Base-by-base conservation (phyloP, 805 yeast genomes). In the Candida nonsorbophila region DNA sequence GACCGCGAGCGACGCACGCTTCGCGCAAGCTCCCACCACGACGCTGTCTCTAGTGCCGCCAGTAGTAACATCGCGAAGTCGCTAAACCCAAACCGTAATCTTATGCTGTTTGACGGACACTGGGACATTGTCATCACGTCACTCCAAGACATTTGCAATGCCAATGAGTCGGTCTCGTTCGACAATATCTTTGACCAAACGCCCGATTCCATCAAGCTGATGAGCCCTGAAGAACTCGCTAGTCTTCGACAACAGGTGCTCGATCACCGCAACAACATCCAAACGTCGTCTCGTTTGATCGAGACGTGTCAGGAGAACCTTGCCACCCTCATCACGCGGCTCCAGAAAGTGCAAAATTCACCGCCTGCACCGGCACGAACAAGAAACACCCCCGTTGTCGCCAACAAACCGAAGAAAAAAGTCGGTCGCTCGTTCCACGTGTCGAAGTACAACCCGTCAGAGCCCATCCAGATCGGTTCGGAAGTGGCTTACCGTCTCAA, bases 401-500 rank as follows among this genome's bases (percentile, higher is more conserved):
- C 10, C 16, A 27, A 27, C 10, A 32, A 25, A 16, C 34, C 35
- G 14, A 28, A 36, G 25, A 37, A 34, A 22, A 56, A 55, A 30
- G 41, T 38, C 14, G 79, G 77, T 5, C 53, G 67, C 33, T 69
- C 68, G 48, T 73, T 42, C 45, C 58, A 66, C 41, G 56, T 57
- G n/a, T 74, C 83, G 25, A 71, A 72, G 16, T 79, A 52, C 51
- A 79, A 79, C 44, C 75, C 80, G 1, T 63, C 67, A 16, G 82
- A 71, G 20, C 74, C 79, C 1, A 62, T 79, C 4, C 41, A 49
- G 2, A 58, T 82, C 1, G 88, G 90, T 1, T 73, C 92, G 0
- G 94, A 84, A 43, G 96, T 92, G 0, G 97, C 97, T 1, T 90
- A 80, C 60, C 79, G 80, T 49, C 71, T 87, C 14, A 70, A 70